A percentile compares a stretch with the other conserved stretches of the same genome.
Conservation (phyloP, 257 asterid species). For the Cinchona pubescens region DNA sequence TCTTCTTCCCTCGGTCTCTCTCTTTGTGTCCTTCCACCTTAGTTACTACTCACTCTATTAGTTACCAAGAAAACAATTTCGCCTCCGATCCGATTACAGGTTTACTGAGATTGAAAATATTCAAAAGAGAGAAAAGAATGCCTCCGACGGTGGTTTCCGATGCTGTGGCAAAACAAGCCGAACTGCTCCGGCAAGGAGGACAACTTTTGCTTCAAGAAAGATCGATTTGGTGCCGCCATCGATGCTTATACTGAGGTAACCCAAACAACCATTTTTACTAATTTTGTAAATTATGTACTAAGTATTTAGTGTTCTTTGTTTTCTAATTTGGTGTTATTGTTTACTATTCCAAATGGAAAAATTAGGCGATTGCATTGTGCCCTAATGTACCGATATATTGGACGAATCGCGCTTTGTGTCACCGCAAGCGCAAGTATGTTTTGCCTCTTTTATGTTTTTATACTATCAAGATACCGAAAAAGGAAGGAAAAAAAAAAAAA, state of each 20-base stretch:
- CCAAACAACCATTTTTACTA: background rate
- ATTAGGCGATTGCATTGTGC: constrained; percentile 82
- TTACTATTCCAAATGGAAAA: background rate
- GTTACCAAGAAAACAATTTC: too few species aligned
- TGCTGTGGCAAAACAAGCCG: constrained; percentile 68
- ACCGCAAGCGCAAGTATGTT: constrained; percentile 71
- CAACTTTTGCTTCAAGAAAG: constrained; percentile 59
- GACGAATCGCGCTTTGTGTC: constrained; percentile 95
- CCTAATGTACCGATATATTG: constrained; percentile 85
- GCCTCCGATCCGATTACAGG: too few species aligned
- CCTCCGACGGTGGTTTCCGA: constrained; percentile 42
- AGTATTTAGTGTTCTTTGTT: background rate
- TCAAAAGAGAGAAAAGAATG: constrained; percentile 40
- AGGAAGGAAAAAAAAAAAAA: too few species aligned
- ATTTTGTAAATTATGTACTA: background rate
- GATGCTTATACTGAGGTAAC: constrained; percentile 92
- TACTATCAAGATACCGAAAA: too few species aligned
- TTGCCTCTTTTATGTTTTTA: background rate
- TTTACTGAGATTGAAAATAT: background rate
- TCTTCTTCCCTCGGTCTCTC: too few species aligned
- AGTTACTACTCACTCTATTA: too few species aligned
- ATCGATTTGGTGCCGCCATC: constrained; percentile 76
- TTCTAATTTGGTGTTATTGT: background rate
- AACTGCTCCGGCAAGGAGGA: constrained; percentile 69
- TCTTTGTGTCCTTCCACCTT: too few species aligned